Base-by-base conservation (phyloP, 768 basidiomycete species). In the Lactarius hengduanensis region DNA sequence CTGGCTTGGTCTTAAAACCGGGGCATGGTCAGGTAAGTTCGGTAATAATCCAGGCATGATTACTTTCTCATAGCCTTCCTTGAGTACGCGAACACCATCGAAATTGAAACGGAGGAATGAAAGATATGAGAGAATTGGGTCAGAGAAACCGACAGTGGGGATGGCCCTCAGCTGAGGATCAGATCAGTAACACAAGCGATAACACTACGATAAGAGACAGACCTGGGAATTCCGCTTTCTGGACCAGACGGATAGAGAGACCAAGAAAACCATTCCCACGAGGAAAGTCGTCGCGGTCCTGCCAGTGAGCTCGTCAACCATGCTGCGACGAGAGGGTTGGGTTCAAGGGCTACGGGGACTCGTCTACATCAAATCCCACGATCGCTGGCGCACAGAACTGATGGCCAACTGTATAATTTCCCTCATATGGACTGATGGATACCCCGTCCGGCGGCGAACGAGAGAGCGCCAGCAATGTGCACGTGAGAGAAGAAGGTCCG, bases 21-120 rank as follows among this genome's bases (percentile, higher is more conserved):
- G 18, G 13, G 2, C 8, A 32, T 16, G 30, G 50, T 54, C 40
- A 47, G 60, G 30, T 18, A n/a, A 22, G 5, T 20, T n/a, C 15
- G 7, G 36, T 41, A 28, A 4, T 9, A 2, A 34, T 1, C 9
- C 13, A 38, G 57, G 7, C n/a, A 7, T 10, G 34, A 64, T 30
- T 50, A 77, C 78, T 67, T 71, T 77, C 22, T 70, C 54, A 62
- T 76, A 77, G 0, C 80, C 80, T 41, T 77, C 76, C n/a, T 71
- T 71, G 10, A 79, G 53, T 61, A 79, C 69, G 9, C 64, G 67
- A 8, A 67, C 64, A 1, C 72, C 72, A 53, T 76, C 63, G 20
- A 62, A 50, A 22, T 77, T 50, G 55, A 70, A 79, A 13, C 65
- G 66, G 20, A 75, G 30, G 4, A 74, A 76, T 5, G 75, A 74